phyloP scores from a whole-genome alignment of 176 grass and related monocot species.

The Pontederia crassipes region DNA sequence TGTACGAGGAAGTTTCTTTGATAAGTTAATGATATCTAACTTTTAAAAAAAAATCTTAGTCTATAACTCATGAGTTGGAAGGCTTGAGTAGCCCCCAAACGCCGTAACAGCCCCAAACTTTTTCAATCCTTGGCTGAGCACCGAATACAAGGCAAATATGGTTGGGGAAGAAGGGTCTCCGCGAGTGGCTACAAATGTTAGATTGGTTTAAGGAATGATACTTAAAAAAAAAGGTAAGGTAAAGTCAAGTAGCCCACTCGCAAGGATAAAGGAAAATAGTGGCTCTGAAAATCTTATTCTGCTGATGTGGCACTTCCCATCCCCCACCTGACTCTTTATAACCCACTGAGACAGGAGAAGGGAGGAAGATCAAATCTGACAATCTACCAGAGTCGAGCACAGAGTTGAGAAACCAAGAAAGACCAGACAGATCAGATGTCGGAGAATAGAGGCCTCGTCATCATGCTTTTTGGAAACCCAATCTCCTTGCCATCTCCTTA shows the following conservation, averaged over 20 bases:
- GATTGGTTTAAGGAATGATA: neutral
- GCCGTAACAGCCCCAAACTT: too few relatives aligned
- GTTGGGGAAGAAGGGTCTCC: neutral
- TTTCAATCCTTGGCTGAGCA: too few relatives aligned
- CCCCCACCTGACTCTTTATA: neutral
- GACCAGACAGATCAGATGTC: neutral
- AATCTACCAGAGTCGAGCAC: neutral
- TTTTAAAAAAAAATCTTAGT: too few relatives aligned
- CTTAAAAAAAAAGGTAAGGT: neutral
- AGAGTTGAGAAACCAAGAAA: neutral
- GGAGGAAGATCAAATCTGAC: neutral
- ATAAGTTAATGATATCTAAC: too few relatives aligned
- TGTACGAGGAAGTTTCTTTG: too few relatives aligned
- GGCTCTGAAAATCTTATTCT: neutral
- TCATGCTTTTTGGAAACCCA: constrained; percentile 9
- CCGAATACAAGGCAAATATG: neutral
- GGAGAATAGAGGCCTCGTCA: neutral
- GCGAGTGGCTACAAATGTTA: neutral
- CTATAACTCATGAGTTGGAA: too few relatives aligned
- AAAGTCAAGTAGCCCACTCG: neutral
- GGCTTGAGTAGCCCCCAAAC: too few relatives aligned
- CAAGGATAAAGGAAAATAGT: constrained; percentile 10
- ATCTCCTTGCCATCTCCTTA: neutral
- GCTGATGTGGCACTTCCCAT: neutral
- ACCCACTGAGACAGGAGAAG: too few relatives aligned